Percentiles rank a stretch among this genome's conserved stretches.
These are phyloP conservation scores for Alternaria dauci DNA, from an alignment of 2,329 filamentous ascomycete genomes.

Conservation along the genomic window DNA sequence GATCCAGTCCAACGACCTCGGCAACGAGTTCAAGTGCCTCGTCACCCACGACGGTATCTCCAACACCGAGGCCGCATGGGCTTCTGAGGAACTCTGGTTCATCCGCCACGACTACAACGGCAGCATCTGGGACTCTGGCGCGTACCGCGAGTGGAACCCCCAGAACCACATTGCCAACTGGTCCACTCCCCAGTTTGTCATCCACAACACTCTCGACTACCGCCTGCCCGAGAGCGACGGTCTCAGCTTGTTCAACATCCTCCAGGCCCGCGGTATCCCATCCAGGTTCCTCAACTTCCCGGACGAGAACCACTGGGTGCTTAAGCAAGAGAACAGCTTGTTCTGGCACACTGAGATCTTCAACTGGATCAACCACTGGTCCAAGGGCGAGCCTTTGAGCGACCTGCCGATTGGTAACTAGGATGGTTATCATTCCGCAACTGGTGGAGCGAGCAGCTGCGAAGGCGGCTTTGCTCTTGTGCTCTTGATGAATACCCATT, in stretches of 20 bases:
- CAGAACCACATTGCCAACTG: conserved; percentile 70
- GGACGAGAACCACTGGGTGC: conserved; percentile 80
- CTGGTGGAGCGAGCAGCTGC: background rate
- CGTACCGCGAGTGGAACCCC: conserved; percentile 67
- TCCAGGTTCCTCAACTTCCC: conserved; percentile 83
- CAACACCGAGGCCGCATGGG: conserved; percentile 60
- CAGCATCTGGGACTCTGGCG: conserved; percentile 42
- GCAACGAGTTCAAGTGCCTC: conserved; percentile 84
- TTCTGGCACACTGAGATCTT: conserved; percentile 77
- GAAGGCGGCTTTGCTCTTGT: background rate
- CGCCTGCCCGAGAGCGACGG: conserved; percentile 86
- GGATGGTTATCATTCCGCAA: background rate
- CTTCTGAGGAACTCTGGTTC: conserved; percentile 62
- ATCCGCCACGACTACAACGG: conserved; percentile 57
- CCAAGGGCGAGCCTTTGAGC: conserved; percentile 43
- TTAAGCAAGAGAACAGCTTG: conserved; percentile 88
- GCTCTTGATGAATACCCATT: background rate
- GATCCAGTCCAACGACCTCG: conserved; percentile 87
- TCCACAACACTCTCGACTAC: conserved; percentile 92
- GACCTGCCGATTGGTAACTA: conserved; percentile 42
- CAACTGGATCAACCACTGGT: conserved; percentile 52
- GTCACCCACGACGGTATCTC: conserved; percentile 90
- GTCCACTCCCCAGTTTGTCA: conserved; percentile 85
- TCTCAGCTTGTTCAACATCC: conserved; percentile 81
- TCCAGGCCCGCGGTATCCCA: conserved; percentile 78